These are phyloP conservation scores for Phytopythium mirpurense DNA, from an alignment of 352 stramenopile genomes.

Conservation along the genomic window DNA sequence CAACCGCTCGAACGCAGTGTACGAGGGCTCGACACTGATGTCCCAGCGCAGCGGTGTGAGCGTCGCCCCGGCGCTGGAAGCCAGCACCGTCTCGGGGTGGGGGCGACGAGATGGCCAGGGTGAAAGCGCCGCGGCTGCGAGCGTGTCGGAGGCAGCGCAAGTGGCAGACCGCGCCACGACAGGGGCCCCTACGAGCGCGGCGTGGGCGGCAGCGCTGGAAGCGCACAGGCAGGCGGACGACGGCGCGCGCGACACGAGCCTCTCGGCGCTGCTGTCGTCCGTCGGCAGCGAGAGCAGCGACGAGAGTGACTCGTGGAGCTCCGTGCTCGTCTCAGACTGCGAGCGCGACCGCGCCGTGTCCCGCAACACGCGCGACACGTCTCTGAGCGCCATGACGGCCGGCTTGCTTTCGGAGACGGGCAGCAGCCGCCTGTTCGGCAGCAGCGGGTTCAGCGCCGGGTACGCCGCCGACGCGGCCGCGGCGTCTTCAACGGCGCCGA, in stretches of 20 bases:
- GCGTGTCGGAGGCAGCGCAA: constrained; percentile 6
- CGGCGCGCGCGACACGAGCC: constrained; percentile 17
- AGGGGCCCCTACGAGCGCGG: background rate
- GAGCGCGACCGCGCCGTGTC: constrained; percentile 26
- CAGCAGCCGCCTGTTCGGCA: constrained; percentile 13
- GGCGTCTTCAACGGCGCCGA: background rate
- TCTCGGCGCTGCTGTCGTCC: constrained; percentile 39
- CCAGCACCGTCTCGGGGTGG: constrained; percentile 7
- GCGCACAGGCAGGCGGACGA: constrained; percentile 10
- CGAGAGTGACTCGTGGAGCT: constrained; percentile 68
- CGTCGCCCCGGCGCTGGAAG: background rate
- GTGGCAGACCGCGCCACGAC: background rate
- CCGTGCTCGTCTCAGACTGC: constrained; percentile 61
- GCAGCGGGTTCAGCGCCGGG: constrained; percentile 1
- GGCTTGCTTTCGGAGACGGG: constrained; percentile 35
- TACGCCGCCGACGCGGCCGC: constrained; percentile 1
- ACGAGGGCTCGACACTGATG: constrained; percentile 1
- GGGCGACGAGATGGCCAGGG: background rate
- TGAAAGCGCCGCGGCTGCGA: constrained; percentile 10
- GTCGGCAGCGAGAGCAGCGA: constrained; percentile 33
- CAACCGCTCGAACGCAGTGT: constrained; percentile 11
- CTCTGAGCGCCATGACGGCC: constrained; percentile 49
- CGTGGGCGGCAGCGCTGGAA: constrained; percentile 5
- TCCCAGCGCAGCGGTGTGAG: constrained; percentile 19
- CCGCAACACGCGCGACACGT: constrained; percentile 67